These are phyloP conservation scores for Lactarius sp. DNA, from an alignment of 768 basidiomycete genomes.

Conservation along the genomic window DNA sequence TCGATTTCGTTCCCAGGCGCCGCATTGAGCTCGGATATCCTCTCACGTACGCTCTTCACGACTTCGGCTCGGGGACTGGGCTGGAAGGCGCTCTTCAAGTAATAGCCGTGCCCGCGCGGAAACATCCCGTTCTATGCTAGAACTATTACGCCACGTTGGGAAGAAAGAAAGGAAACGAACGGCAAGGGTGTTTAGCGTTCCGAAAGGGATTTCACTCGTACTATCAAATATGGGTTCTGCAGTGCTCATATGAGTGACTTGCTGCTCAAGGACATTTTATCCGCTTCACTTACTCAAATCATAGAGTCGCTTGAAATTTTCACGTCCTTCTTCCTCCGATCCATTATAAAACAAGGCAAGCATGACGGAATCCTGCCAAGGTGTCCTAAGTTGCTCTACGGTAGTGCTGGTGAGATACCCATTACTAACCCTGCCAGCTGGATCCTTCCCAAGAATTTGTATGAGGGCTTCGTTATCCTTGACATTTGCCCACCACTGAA, in stretches of 20 bases:
- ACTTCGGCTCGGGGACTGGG: neutral
- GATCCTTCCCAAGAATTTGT: constrained; percentile 35
- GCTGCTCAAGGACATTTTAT: no score
- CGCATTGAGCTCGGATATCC: neutral
- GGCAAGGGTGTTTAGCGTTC: constrained; percentile 39
- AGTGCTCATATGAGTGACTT: constrained; percentile 23
- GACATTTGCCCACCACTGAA: constrained; percentile 37
- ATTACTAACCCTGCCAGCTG: constrained; percentile 37
- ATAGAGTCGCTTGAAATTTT: constrained; percentile 41
- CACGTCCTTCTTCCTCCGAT: constrained; percentile 43
- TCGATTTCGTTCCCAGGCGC: constrained; percentile 28
- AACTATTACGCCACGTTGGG: no score
- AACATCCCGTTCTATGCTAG: constrained; percentile 35
- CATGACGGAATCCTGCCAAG: constrained; percentile 37
- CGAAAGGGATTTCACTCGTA: constrained; percentile 44
- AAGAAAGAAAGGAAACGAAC: constrained; percentile 27
- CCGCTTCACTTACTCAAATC: constrained; percentile 37
- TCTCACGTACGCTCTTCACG: neutral
- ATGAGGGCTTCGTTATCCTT: constrained; percentile 40
- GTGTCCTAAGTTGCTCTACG: neutral
- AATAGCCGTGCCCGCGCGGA: constrained; percentile 37
- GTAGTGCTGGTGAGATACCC: neutral
- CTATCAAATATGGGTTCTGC: constrained; percentile 41
- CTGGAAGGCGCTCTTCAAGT: constrained; percentile 39
- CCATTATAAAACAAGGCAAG: constrained; percentile 46